A percentile compares a stretch with the other conserved stretches of the same genome.
Conservation (phyloP, 768 basidiomycete genomes). For the Floccularia luteovirens region DNA sequence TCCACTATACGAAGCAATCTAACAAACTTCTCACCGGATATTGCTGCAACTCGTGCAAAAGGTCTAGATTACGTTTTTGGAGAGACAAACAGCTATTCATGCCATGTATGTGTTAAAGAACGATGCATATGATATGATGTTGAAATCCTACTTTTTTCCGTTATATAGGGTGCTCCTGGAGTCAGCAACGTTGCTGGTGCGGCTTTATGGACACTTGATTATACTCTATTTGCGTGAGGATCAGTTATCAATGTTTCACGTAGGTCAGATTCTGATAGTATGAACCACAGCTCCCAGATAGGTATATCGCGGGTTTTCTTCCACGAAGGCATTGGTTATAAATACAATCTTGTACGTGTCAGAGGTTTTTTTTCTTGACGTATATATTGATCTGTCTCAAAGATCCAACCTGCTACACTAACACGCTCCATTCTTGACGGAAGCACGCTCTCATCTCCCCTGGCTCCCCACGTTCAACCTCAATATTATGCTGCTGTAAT, state of each 20-base stretch:
- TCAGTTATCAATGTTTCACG: background rate
- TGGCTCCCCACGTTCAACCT: conserved; percentile 55
- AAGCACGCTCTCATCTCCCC: conserved; percentile 36
- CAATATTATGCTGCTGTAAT: conserved; percentile 61
- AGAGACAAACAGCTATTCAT: conserved; percentile 48
- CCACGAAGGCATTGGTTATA: conserved; percentile 65
- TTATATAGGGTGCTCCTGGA: conserved; percentile 34
- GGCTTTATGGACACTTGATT: conserved; percentile 62
- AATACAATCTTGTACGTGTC: conserved; percentile 51
- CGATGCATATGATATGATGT: background rate
- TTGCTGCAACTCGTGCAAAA: conserved; percentile 34
- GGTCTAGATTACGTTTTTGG: conserved; percentile 56
- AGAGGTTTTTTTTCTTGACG: background rate
- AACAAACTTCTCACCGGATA: conserved; percentile 41
- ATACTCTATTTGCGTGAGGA: conserved; percentile 47
- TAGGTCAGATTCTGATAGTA: background rate
- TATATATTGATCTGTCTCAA: background rate
- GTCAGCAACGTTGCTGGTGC: conserved; percentile 69
- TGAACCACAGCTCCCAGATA: conserved; percentile 34
- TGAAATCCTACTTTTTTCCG: background rate
- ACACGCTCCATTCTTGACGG: conserved; percentile 53
- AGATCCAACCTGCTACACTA: conserved; percentile 61
- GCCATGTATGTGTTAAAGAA: conserved; percentile 23
- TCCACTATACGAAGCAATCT: conserved; percentile 49
- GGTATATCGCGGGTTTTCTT: conserved; percentile 51